Base-by-base conservation (phyloP, 352 stramenopile species). In the Phytophthora ohioensis region DNA sequence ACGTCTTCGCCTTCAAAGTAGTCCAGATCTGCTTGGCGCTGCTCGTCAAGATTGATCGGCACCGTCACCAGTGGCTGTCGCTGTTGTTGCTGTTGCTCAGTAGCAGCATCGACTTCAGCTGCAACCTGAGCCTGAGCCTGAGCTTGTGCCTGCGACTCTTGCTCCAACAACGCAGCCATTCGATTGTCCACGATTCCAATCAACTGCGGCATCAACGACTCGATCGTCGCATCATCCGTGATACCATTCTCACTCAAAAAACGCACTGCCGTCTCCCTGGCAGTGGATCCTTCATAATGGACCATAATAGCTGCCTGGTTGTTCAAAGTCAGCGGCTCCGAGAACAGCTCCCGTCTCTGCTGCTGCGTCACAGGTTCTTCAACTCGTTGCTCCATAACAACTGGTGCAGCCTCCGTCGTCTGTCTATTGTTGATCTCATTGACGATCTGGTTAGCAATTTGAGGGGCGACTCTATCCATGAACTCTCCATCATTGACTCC, bases 1-100 rank as follows among this genome's bases (percentile, higher is more conserved):
- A 92, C 38, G 60, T 78, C 88, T 43, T 95, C 87, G 34, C 87
- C 84, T 69, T 89, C 82, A 69, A 82, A 95, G 73, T 93, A 93
- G 39, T 87, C 67, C 57, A 91, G 73, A 15, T 68, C 75, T 13
- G 70, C 81, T 21, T 77, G 64, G 11, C 75, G 75, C 48, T 88
- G 76, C 27, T 88, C 76, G 7, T 81, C 84, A 32, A 92, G 51
- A 32, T 73, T 81, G 54, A 92, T 84, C 5, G 78, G 69, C 7
- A 94, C 48, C 21, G 73, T 77, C 32, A 90, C 58, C 39, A 88
- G 53, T 10, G 75, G 84, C 39, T 71, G 53, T n/a, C 79, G 77
- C 11, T 62, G 53, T 15, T 64, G 48, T 46, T 74, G 75, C 2
- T 53, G 56, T 31, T 63, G 57, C 55, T 76, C 32, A 51, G n/a